Conservation (phyloP, 1,284 basidiomycete species). For the Coniferiporia sulphurascens region DNA sequence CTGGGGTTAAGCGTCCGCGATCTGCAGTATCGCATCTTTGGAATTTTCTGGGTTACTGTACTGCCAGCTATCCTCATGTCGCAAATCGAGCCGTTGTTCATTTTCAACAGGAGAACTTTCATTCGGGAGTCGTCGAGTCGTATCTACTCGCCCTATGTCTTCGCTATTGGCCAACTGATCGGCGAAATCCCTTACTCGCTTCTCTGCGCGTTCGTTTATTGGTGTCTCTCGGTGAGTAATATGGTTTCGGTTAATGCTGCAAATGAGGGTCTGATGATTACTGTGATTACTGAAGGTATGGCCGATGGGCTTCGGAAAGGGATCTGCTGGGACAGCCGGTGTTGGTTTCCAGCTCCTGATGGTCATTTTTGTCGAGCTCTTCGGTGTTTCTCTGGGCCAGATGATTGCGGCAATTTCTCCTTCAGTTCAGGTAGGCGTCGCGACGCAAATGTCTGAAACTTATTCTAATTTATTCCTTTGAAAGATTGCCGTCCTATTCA, state of each 20-base stretch:
- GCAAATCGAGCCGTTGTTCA: slow-evolving; percentile 84
- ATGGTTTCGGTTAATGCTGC: background rate
- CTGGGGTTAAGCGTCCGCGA: slow-evolving; percentile 63
- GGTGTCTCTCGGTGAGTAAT: slow-evolving; percentile 59
- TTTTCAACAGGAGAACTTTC: slow-evolving; percentile 69
- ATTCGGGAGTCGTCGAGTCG: slow-evolving; percentile 72
- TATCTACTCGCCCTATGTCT: slow-evolving; percentile 77
- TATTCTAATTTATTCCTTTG: background rate
- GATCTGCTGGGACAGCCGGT: slow-evolving; percentile 51
- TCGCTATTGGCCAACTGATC: slow-evolving; percentile 77
- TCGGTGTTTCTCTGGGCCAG: slow-evolving; percentile 75
- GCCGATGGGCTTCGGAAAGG: slow-evolving; percentile 71
- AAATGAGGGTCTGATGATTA: slow-evolving; percentile 24
- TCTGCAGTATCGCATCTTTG: slow-evolving; percentile 82
- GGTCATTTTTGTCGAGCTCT: slow-evolving; percentile 68
- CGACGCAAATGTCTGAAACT: background rate
- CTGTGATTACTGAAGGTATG: slow-evolving; percentile 40
- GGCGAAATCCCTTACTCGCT: slow-evolving; percentile 81
- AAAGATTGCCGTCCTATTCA: slow-evolving; percentile 75
- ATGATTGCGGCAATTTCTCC: slow-evolving; percentile 74
- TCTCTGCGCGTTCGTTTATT: slow-evolving; percentile 71
- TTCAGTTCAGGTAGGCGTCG: slow-evolving; percentile 44
- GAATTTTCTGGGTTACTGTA: slow-evolving; percentile 67
- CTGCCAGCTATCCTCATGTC: slow-evolving; percentile 74
- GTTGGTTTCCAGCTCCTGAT: slow-evolving; percentile 76